A percentile compares a stretch with the other conserved stretches of the same genome.
These are phyloP conservation scores for Dictyostelium intermedium DNA, from an alignment of 78 protist species.

Conservation along the genomic window DNA sequence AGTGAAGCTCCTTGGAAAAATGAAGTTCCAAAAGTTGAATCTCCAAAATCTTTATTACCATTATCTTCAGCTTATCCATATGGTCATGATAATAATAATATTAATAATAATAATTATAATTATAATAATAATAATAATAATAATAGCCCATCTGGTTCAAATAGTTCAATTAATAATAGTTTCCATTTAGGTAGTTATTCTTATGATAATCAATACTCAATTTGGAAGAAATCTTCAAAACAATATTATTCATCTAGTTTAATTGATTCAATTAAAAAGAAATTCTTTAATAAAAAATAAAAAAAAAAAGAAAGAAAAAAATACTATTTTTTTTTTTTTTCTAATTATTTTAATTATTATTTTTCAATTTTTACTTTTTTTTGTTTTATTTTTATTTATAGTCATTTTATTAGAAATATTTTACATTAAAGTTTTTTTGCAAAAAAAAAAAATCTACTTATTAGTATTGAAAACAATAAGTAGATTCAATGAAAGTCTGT, in stretches of 20 bases:
- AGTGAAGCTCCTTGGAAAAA: slow-evolving; percentile 46
- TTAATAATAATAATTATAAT: background rate
- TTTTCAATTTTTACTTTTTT: too few relatives aligned
- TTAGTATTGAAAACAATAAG: too few relatives aligned
- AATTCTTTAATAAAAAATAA: background rate
- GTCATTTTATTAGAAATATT: too few relatives aligned
- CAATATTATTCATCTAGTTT: slow-evolving; percentile 35
- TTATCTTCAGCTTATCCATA: background rate
- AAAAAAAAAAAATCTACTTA: too few relatives aligned
- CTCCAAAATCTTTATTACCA: background rate
- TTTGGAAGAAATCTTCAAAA: slow-evolving; percentile 36
- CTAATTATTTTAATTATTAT: too few relatives aligned
- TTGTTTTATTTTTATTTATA: too few relatives aligned
- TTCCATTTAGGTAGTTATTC: background rate
- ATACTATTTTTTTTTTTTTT: too few relatives aligned
- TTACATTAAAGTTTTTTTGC: too few relatives aligned
- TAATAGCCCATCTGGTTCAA: background rate
- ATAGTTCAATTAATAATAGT: background rate
- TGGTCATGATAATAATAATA: background rate
- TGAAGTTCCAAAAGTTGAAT: slow-evolving; percentile 9
- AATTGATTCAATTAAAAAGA: background rate
- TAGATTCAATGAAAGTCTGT: too few relatives aligned
- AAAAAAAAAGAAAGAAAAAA: background rate
- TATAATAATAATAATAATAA: background rate
- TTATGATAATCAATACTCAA: slow-evolving; percentile 6